phyloP scores from a whole-genome alignment of 805 yeast genomes.

The Spathaspora girioi region DNA sequence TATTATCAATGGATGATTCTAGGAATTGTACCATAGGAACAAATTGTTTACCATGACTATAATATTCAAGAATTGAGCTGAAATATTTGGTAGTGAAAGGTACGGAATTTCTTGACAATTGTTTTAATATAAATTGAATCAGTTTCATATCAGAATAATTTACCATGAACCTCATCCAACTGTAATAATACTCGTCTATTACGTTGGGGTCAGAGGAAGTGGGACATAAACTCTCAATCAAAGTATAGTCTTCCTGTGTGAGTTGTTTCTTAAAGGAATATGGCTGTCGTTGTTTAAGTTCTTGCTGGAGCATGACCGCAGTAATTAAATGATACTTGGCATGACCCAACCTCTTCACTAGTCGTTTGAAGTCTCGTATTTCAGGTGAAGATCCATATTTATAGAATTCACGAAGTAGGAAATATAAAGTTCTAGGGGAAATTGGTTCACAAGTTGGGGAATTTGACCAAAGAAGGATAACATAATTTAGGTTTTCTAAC shows the following conservation, averaged over 20 bases:
- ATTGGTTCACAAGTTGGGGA: conserved; percentile 18
- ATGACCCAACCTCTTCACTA: conserved; percentile 16
- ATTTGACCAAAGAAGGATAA: conserved; percentile 26
- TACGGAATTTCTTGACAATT: not conserved
- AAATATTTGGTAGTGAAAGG: conserved; percentile 12
- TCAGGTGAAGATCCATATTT: conserved; percentile 28
- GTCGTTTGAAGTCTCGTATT: conserved; percentile 15
- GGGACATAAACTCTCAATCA: conserved; percentile 15
- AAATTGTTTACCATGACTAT: conserved; percentile 23
- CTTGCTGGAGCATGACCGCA: conserved; percentile 18
- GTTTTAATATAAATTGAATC: conserved; percentile 17
- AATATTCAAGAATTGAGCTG: conserved; percentile 23
- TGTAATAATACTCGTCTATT: conserved; percentile 23
- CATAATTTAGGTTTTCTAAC: conserved; percentile 24
- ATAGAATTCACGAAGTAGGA: conserved; percentile 25
- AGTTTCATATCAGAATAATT: conserved; percentile 23
- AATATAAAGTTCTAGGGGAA: conserved; percentile 21
- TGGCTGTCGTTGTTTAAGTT: conserved; percentile 18
- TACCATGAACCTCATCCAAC: conserved; percentile 24
- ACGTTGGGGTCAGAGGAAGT: conserved; percentile 8
- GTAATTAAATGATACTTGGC: conserved; percentile 21
- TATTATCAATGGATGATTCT: conserved; percentile 10
- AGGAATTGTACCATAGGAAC: conserved; percentile 25
- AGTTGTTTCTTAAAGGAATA: conserved; percentile 22
- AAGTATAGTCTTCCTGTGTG: conserved; percentile 18